These are phyloP conservation scores for Artemisia argyi DNA, from an alignment of 129 eudicot species.

Conservation along the genomic window DNA sequence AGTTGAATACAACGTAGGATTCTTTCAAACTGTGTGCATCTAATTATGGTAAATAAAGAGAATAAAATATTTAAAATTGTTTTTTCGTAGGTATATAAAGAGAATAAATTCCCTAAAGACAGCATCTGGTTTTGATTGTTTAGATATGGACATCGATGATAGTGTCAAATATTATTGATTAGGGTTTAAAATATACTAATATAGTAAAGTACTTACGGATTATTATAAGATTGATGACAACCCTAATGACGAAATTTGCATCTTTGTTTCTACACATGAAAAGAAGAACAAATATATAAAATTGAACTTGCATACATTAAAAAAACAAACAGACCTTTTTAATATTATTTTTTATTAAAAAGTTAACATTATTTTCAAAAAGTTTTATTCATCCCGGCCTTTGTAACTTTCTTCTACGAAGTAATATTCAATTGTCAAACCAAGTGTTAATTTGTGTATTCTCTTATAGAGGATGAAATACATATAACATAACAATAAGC, in stretches of 20 bases:
- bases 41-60: conserved; percentile 3
- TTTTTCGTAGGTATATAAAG: conserved; percentile 35
- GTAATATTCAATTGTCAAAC: too few relatives aligned
- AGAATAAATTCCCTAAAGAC: conserved; percentile 34
- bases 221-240: conserved; percentile 19
- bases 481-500: too few relatives aligned
- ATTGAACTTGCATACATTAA: too few relatives aligned
- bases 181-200: conserved; percentile 12
- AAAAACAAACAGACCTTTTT: too few relatives aligned
- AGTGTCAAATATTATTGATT: conserved; percentile 17
- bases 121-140: conserved; percentile 27
- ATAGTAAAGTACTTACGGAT: background rate
- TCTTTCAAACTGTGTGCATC: conserved; percentile 28
- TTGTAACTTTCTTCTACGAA: too few relatives aligned
- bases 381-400: too few relatives aligned
- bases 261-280: background rate
- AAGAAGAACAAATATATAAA: background rate
- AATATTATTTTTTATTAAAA: too few relatives aligned
- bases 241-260: conserved; percentile 25
- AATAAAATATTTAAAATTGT: conserved; percentile 13
- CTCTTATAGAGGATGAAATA: too few relatives aligned
- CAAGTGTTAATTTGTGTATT: too few relatives aligned
- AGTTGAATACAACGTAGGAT: conserved; percentile 19
- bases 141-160: conserved; percentile 13
- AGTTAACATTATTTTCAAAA: too few relatives aligned